Evolutionary conservation across 805 yeast genomes (phyloP).

Genomic region (Saturnispora bothae): DNA sequence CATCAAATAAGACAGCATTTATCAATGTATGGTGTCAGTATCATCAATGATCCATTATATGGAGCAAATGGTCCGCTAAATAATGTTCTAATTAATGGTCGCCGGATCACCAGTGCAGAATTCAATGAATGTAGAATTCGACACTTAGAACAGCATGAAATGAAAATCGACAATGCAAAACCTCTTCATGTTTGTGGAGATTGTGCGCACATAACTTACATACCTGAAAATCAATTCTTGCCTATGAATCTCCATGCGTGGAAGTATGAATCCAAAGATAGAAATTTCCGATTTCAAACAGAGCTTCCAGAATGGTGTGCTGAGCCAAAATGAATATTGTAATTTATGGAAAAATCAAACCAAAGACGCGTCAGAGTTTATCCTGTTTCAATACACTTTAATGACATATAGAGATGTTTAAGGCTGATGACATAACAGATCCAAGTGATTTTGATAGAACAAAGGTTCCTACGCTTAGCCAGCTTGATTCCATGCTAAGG

Average conservation of each 20-base stretch:
- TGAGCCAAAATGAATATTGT: constrained; percentile 2
- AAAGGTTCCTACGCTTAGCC: constrained; percentile 41
- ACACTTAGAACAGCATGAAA: constrained; percentile 12
- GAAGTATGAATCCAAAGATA: constrained; percentile 23
- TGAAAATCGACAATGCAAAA: constrained; percentile 8
- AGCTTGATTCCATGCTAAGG: constrained; percentile 60
- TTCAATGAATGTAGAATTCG: constrained; percentile 4
- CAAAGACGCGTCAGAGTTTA: background rate
- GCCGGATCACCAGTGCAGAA: background rate
- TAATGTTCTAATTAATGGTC: background rate
- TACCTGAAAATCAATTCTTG: constrained; percentile 19
- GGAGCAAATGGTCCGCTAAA: constrained; percentile 13
- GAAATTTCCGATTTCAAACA: constrained; percentile 29
- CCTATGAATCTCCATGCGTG: constrained; percentile 38
- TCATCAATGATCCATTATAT: constrained; percentile 25
- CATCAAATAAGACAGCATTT: constrained; percentile 48
- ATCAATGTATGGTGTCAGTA: constrained; percentile 30
- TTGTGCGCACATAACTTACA: constrained; percentile 26
- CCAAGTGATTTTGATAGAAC: constrained; percentile 62
- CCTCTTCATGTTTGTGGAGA: constrained; percentile 19
- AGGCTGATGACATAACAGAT: constrained; percentile 37
- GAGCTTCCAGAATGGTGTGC: constrained; percentile 33
- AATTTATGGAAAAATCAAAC: too few relatives aligned
- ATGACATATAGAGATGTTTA: constrained; percentile 8
- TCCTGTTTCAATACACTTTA: background rate